Evolutionary conservation across 1,139 yeast genomes (phyloP).

Genomic region (Yamadazyma dushanensis): DNA sequence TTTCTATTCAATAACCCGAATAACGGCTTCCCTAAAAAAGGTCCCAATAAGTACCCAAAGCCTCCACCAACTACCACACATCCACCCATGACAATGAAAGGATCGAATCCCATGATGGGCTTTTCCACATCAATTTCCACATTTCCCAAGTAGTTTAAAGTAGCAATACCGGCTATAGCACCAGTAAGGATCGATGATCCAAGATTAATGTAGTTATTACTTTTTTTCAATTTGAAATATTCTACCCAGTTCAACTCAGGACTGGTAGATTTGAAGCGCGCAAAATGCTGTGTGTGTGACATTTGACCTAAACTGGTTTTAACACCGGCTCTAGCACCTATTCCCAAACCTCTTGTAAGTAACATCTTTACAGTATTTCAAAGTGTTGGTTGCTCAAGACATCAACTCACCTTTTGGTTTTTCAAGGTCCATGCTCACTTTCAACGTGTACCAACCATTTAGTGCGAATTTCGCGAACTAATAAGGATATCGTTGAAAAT

Average conservation of each 20-base stretch:
- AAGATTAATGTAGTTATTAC: slow-evolving; percentile 68
- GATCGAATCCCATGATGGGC: slow-evolving; percentile 82
- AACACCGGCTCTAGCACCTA: slow-evolving; percentile 5
- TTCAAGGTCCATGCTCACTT: not conserved
- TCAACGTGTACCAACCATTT: slow-evolving; percentile 2
- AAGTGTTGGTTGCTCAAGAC: not conserved
- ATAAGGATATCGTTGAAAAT: slow-evolving; percentile 3
- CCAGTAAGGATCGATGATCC: slow-evolving; percentile 71
- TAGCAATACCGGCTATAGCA: slow-evolving; percentile 60
- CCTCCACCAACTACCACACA: slow-evolving; percentile 69
- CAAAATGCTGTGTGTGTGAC: not conserved
- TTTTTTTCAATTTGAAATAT: slow-evolving; percentile 72
- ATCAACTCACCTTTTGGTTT: not conserved
- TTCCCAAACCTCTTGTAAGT: slow-evolving; percentile 1
- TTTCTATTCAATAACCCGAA: slow-evolving; percentile 59
- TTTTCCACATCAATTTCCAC: slow-evolving; percentile 83
- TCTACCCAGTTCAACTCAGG: slow-evolving; percentile 64
- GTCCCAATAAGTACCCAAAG: slow-evolving; percentile 82
- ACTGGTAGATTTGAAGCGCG: slow-evolving; percentile 7
- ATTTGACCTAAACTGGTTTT: not conserved
- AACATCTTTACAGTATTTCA: not conserved
- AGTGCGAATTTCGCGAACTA: slow-evolving; percentile 5
- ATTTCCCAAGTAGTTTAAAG: slow-evolving; percentile 78
- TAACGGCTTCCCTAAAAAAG: slow-evolving; percentile 69
- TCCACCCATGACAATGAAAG: slow-evolving; percentile 72